These are phyloP conservation scores for Termitomyces sp. DNA, from an alignment of 768 basidiomycete species.

Conservation along the genomic window DNA sequence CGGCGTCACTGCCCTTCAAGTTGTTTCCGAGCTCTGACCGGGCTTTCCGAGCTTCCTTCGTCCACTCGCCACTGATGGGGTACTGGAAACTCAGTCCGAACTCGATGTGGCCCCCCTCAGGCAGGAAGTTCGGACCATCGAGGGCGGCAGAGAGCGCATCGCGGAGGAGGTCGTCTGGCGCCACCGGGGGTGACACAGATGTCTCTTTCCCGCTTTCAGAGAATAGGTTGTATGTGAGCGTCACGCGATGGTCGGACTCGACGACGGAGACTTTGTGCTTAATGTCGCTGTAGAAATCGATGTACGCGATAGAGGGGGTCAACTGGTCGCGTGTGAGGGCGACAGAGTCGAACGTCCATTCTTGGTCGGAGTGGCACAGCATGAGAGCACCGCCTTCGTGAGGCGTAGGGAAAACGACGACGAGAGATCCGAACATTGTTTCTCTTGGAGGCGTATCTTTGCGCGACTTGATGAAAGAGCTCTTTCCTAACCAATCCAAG, in stretches of 20 bases:
- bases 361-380: conserved; percentile 27
- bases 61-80: conserved; percentile 16
- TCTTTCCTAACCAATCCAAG: conserved; percentile 24
- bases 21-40: background rate
- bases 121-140: conserved; percentile 27
- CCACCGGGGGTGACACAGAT: background rate
- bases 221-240: conserved; percentile 40
- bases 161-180: conserved; percentile 8
- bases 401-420: conserved; percentile 41
- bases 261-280: conserved; percentile 36
- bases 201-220: conserved; percentile 4
- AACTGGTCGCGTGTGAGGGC: conserved; percentile 5
- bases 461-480: conserved; percentile 47
- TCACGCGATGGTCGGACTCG: conserved; percentile 33
- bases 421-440: conserved; percentile 48
- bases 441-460: conserved; percentile 42
- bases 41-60: background rate
- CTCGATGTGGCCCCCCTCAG: conserved; percentile 35
- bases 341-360: conserved; percentile 30
- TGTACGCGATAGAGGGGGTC: conserved; percentile 26
- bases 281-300: conserved; percentile 35
- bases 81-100: conserved; percentile 38
- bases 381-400: conserved; percentile 43
- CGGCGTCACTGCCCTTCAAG: conserved; percentile 28
- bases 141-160: conserved; percentile 24